Evolutionary conservation across 495 filamentous ascomycete genomes (phyloP).

Genomic region (Tuber melanosporum): DNA sequence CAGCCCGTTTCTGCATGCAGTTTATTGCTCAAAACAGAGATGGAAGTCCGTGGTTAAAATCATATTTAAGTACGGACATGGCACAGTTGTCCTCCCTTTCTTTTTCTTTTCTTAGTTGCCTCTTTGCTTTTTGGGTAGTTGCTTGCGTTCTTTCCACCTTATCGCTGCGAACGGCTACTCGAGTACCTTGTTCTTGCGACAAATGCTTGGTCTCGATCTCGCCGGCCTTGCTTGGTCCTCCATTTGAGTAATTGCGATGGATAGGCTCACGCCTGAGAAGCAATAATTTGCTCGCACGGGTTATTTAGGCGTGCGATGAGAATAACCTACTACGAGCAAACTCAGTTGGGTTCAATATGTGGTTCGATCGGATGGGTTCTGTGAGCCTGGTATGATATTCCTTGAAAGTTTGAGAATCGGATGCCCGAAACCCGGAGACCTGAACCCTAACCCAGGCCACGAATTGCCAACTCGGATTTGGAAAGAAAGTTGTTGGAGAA

Average conservation of each 20-base stretch:
- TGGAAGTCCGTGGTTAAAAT: not conserved
- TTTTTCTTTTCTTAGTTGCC: not conserved
- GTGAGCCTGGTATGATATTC: not conserved
- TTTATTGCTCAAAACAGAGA: conserved; percentile 3
- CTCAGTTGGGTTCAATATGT: not conserved
- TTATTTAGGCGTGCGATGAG: not conserved
- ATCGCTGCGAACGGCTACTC: not conserved
- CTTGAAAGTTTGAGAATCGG: not conserved
- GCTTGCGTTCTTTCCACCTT: not conserved
- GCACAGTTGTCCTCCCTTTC: not conserved
- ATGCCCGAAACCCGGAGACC: not conserved
- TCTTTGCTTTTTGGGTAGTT: not conserved
- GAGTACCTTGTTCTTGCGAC: not conserved
- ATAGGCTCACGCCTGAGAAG: not conserved
- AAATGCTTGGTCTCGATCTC: not conserved
- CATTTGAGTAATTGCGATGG: not conserved
- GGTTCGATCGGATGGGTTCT: not conserved
- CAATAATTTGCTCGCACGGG: not conserved
- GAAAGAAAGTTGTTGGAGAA: not conserved
- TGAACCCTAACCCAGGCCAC: not conserved
- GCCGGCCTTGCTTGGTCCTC: not conserved
- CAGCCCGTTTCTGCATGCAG: not conserved
- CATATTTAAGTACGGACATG: not conserved
- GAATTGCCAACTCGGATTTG: not conserved
- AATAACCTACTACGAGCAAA: not conserved